These are phyloP conservation scores for Pleurotus platypus DNA, from an alignment of 768 basidiomycete genomes.

Conservation along the genomic window DNA sequence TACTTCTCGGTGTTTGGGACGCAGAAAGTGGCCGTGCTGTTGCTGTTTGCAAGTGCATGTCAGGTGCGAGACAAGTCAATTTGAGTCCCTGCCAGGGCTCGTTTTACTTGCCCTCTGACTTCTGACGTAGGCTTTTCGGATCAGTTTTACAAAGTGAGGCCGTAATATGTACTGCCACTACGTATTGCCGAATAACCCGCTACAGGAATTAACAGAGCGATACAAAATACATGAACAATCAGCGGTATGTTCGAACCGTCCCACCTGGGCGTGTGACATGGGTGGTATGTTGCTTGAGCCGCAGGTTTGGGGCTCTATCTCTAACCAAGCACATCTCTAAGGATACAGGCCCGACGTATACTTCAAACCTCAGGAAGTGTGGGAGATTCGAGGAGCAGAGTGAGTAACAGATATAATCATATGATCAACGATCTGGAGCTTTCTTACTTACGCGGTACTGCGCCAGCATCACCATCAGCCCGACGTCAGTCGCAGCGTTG, in stretches of 20 bases:
- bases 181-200: slow-evolving; percentile 11
- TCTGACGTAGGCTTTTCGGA: slow-evolving; percentile 67
- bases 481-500: slow-evolving; percentile 77
- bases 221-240: slow-evolving; percentile 52
- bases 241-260: slow-evolving; percentile 47
- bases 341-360: slow-evolving; percentile 65
- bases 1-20: slow-evolving; percentile 78
- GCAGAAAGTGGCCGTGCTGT: slow-evolving; percentile 55
- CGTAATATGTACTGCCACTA: not conserved
- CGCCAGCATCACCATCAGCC: slow-evolving; percentile 74
- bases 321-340: slow-evolving; percentile 27
- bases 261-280: slow-evolving; percentile 57
- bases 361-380: slow-evolving; percentile 73
- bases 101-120: not conserved
- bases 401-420: slow-evolving; percentile 21
- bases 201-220: slow-evolving; percentile 57
- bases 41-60: slow-evolving; percentile 90
- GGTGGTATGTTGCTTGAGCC: slow-evolving; percentile 43
- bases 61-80: slow-evolving; percentile 37
- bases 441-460: slow-evolving; percentile 9
- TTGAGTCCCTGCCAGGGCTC: not conserved
- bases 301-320: not conserved
- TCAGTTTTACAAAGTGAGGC: slow-evolving; percentile 68
- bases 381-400: slow-evolving; percentile 87
- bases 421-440: not conserved